Conservation (phyloP, 768 basidiomycete species). For the Cystofilobasidium macerans region DNA sequence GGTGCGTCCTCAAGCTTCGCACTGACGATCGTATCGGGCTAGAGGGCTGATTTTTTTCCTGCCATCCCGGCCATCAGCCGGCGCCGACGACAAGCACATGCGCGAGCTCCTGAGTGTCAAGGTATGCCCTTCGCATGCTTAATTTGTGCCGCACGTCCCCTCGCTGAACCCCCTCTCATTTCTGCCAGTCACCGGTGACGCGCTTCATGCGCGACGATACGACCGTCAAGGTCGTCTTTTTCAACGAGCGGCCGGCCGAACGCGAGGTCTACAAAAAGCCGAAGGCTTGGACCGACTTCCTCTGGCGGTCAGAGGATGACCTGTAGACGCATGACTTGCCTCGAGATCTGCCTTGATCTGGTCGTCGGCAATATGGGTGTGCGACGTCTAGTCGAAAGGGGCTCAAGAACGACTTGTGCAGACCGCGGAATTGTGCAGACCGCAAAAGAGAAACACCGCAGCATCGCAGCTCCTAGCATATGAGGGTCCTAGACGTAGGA, state of each 20-base stretch:
- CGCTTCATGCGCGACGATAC: conserved; percentile 25
- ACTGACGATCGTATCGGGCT: too few relatives aligned
- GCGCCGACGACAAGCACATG: conserved; percentile 16
- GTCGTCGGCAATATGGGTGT: too few relatives aligned
- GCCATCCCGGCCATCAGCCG: neutral
- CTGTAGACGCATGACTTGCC: too few relatives aligned
- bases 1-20: neutral
- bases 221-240: conserved; percentile 25
- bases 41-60: neutral
- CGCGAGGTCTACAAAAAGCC: neutral
- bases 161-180: neutral
- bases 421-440: too few relatives aligned
- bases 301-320: too few relatives aligned
- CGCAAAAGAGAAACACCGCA: too few relatives aligned
- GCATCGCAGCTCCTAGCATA: too few relatives aligned
- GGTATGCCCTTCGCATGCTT: neutral
- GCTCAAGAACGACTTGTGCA: too few relatives aligned
- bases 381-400: too few relatives aligned
- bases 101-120: conserved; percentile 16
- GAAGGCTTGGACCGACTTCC: too few relatives aligned
- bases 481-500: too few relatives aligned
- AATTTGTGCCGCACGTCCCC: neutral
- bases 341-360: too few relatives aligned
- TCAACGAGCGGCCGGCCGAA: neutral
- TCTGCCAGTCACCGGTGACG: conserved; percentile 9